Evolutionary conservation across 2,329 filamentous ascomycete species (phyloP), one percentile per base, ranked within the genome.

Genomic region (Diplodia scrobiculata): DNA sequence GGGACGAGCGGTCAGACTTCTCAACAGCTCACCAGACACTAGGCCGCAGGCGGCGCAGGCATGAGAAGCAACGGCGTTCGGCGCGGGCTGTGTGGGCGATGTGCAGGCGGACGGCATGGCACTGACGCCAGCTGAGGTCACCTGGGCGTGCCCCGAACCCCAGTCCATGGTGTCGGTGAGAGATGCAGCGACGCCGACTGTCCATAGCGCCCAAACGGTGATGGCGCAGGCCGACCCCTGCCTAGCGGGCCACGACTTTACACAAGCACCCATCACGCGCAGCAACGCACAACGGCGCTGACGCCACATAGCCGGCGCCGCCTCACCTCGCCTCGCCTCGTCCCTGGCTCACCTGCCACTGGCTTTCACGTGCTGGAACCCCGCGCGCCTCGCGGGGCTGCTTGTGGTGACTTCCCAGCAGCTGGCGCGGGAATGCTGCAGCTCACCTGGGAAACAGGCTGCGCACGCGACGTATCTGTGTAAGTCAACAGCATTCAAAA

Each of bases 381-480:
- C 13, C 21, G 5, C 38, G 17, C 29, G 27, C 34, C 34, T 32
- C 55, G 41, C 55, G 17, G 41, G 38, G 55, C 55, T 60, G 55
- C 9, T 60, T 47, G 21, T 60, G 25, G 1, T 25, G 13, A 11
- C 38, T 48, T 60, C 41, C 38, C 55, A 47, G 54, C 58, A 47
- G n/a, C 58, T 62, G 58, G 58, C 58, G 21, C 58, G 58, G 34
- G 41, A 62, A 62, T 62, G 58, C 41, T 27, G 36, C 53, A 41
- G 38, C 14, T 36, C 19, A 27, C 17, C n/a, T 7, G 9, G 9
- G 32, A 54, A 54, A 11, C 10, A 10, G 29, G 32, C 19, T 51
- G 41, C n/a, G 55, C 55, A 48, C 55, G 55, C 55, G 55, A 45
- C 55, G 41, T 38, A 21, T 6, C 17, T 9, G 32, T 13, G 17